phyloP scores from a whole-genome alignment of 345 rosid species.

The Turnera subulata region DNA sequence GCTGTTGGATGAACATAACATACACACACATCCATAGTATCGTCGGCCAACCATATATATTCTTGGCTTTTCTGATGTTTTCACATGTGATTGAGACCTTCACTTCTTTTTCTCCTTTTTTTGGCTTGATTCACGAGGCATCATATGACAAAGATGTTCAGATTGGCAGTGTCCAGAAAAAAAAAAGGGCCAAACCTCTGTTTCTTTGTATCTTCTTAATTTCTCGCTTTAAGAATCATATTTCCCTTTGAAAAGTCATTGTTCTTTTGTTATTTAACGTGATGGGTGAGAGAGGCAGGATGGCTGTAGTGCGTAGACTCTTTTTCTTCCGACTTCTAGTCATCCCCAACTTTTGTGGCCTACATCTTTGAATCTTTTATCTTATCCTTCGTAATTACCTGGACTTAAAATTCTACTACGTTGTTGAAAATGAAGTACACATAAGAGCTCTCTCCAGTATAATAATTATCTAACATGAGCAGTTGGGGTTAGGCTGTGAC shows the following conservation, averaged over 20 bases:
- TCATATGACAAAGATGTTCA: conserved; percentile 14
- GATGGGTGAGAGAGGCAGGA: conserved; percentile 4
- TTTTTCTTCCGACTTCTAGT: background rate
- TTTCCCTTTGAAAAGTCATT: conserved; percentile 11
- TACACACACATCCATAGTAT: too few species aligned
- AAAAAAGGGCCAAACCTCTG: conserved; percentile 9
- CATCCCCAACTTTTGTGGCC: conserved; percentile 4
- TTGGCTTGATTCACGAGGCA: conserved; percentile 9
- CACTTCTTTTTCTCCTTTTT: background rate
- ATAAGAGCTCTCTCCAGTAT: background rate
- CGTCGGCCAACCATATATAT: background rate
- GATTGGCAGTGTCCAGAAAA: conserved; percentile 18
- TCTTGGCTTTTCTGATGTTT: background rate
- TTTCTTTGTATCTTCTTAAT: conserved; percentile 18
- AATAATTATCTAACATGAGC: too few species aligned
- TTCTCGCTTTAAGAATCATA: conserved; percentile 14
- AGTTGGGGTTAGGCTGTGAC: too few species aligned
- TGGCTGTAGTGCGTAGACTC: background rate
- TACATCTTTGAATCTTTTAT: conserved; percentile 11
- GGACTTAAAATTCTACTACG: background rate
- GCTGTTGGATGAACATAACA: background rate
- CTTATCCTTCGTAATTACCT: conserved; percentile 18
- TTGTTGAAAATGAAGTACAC: conserved; percentile 1
- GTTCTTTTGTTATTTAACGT: background rate
- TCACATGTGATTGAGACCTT: conserved; percentile 9